These are phyloP conservation scores for Stachybotrys elegans DNA, from an alignment of 2,329 filamentous ascomycete genomes.

Conservation along the genomic window DNA sequence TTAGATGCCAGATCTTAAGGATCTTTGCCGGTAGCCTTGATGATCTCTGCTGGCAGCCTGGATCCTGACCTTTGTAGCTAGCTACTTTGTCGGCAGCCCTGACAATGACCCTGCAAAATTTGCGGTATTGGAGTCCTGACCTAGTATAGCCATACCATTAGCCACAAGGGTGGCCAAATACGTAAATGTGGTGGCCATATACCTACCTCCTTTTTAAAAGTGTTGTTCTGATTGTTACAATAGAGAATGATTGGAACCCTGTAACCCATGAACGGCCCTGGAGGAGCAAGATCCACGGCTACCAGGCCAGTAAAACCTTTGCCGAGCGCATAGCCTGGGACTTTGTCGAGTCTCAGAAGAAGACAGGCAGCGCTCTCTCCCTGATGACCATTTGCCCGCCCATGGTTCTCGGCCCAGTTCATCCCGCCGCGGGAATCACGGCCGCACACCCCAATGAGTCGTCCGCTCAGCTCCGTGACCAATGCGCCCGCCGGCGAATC, in stretches of 20 bases:
- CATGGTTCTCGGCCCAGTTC: not conserved
- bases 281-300: not conserved
- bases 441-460: not conserved
- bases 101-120: too few species aligned
- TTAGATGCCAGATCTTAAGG: too few species aligned
- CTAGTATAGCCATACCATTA: too few species aligned
- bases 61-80: too few species aligned
- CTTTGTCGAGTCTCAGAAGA: not conserved
- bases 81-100: too few species aligned
- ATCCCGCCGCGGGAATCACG: not conserved
- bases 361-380: not conserved
- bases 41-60: too few species aligned
- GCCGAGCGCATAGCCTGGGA: slow-evolving; percentile 1
- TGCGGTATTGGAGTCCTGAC: too few species aligned
- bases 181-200: too few species aligned
- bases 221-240: not conserved
- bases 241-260: not conserved
- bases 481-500: too few species aligned
- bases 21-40: too few species aligned
- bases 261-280: not conserved
- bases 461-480: not conserved
- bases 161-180: too few species aligned
- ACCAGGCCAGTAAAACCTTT: slow-evolving; percentile 2
- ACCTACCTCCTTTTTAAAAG: too few species aligned
- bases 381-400: not conserved